Conservation (phyloP, 2,329 filamentous ascomycete species). For the Cladosporium phlei region DNA sequence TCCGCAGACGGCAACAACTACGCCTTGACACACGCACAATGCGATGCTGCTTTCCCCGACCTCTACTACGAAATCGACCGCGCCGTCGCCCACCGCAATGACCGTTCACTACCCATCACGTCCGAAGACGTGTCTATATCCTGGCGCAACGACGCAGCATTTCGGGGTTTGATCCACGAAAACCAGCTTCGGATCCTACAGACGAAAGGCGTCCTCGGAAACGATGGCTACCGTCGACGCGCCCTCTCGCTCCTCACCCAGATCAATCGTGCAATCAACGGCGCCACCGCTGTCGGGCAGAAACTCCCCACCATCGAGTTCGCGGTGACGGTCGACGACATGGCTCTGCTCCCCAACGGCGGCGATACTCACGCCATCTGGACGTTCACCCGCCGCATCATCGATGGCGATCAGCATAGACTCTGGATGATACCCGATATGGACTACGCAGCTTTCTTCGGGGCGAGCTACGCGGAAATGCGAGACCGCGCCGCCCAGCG, state of each 20-base stretch:
- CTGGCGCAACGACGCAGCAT: slow-evolving; percentile 23
- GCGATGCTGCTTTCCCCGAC: slow-evolving; percentile 24
- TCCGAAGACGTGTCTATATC: slow-evolving; percentile 19
- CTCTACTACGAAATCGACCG: slow-evolving; percentile 28
- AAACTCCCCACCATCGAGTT: slow-evolving; percentile 46
- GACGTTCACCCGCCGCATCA: slow-evolving; percentile 19
- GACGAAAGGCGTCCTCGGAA: slow-evolving; percentile 21
- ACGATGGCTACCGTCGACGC: slow-evolving; percentile 23
- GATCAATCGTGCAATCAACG: slow-evolving; percentile 43
- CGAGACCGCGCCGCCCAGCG: slow-evolving; percentile 19
- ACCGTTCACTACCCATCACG: slow-evolving; percentile 18
- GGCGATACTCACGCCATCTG: slow-evolving; percentile 19
- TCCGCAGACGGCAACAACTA: slow-evolving; percentile 18
- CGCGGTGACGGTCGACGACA: slow-evolving; percentile 44
- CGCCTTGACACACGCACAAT: slow-evolving; percentile 21
- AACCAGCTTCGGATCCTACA: slow-evolving; percentile 28
- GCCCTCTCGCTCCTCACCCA: slow-evolving; percentile 39
- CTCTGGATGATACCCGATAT: slow-evolving; percentile 51
- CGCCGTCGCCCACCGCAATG: slow-evolving; percentile 21
- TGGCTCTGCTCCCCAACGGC: slow-evolving; percentile 15
- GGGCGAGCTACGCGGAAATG: slow-evolving; percentile 18
- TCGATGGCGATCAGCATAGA: slow-evolving; percentile 33
- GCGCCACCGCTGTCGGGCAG: slow-evolving; percentile 32
- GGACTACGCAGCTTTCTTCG: slow-evolving; percentile 43
- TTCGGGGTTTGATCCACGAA: slow-evolving; percentile 26